phyloP scores from a whole-genome alignment of 257 asterid species.

The Jacaranda copaia region DNA sequence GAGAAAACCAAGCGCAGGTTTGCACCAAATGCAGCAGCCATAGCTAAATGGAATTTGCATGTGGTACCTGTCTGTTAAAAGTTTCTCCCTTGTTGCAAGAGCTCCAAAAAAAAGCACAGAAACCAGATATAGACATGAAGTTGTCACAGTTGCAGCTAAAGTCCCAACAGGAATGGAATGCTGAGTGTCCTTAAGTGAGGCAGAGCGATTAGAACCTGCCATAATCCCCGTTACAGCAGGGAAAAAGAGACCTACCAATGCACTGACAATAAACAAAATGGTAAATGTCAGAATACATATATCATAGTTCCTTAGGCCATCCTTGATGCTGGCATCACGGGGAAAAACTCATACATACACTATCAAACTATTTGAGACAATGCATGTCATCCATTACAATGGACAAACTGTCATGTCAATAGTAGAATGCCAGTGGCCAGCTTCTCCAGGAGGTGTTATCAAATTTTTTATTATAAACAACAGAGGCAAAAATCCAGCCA shows the following conservation, averaged over 20 bases:
- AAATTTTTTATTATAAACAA: constrained; percentile 19
- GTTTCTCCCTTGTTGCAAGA: constrained; percentile 94
- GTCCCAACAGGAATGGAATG: constrained; percentile 97
- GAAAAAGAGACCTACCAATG: constrained; percentile 98
- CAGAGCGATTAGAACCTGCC: constrained; percentile 99
- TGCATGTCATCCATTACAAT: constrained; percentile 28
- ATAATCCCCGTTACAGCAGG: constrained; percentile 99
- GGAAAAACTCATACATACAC: constrained; percentile 23
- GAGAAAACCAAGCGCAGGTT: neutral
- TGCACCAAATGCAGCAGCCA: neutral
- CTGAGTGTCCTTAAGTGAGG: constrained; percentile 97
- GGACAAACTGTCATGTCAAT: neutral
- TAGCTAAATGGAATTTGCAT: constrained; percentile 4
- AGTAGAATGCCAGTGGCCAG: constrained; percentile 11
- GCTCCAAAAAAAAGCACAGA: constrained; percentile 92
- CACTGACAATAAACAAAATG: constrained; percentile 66
- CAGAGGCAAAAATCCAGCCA: constrained; percentile 11
- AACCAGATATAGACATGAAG: constrained; percentile 75
- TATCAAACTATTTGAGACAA: constrained; percentile 29
- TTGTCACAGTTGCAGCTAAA: constrained; percentile 87
- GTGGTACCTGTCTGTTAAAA: constrained; percentile 89
- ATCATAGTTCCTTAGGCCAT: constrained; percentile 22
- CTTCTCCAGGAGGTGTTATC: constrained; percentile 9
- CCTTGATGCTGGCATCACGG: constrained; percentile 32
- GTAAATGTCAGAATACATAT: constrained; percentile 49